Conservation (phyloP, 2,329 filamentous ascomycete species). For the Macrophomina pseudophaseolina region DNA sequence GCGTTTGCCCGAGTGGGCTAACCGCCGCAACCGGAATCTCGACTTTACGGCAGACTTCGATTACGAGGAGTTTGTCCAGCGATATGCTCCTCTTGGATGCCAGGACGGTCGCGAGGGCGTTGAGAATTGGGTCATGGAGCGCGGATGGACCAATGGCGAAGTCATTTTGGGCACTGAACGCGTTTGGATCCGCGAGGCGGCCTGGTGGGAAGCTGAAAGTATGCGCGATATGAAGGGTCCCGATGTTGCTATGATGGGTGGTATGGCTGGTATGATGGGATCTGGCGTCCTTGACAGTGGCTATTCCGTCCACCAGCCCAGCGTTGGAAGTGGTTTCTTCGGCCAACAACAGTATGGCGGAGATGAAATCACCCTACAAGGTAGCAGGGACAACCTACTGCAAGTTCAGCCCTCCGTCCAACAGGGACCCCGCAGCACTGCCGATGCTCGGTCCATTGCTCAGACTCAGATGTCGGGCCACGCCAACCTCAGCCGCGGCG, state of each 20-base stretch:
- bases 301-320: slow-evolving; percentile 67
- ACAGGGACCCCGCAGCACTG: slow-evolving; percentile 53
- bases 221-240: slow-evolving; percentile 88
- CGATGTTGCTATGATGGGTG: slow-evolving; percentile 51
- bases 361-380: slow-evolving; percentile 66
- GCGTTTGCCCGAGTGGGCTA: slow-evolving; percentile 95
- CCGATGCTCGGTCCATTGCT: slow-evolving; percentile 47
- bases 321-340: slow-evolving; percentile 70
- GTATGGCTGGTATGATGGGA: slow-evolving; percentile 57
- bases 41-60: slow-evolving; percentile 99
- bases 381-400: slow-evolving; percentile 74
- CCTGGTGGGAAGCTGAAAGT: slow-evolving; percentile 97
- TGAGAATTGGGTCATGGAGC: slow-evolving; percentile 90
- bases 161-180: slow-evolving; percentile 89
- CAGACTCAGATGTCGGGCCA: slow-evolving; percentile 69
- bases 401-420: slow-evolving; percentile 53
- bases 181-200: slow-evolving; percentile 90
- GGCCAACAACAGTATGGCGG: slow-evolving; percentile 54
- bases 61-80: slow-evolving; percentile 83
- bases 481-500: slow-evolving; percentile 61
- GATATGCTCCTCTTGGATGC: slow-evolving; percentile 84
- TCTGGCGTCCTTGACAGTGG: slow-evolving; percentile 70
- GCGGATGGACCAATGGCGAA: slow-evolving; percentile 98
- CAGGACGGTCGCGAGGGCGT: slow-evolving; percentile 89
- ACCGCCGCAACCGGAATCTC: slow-evolving; percentile 84